A percentile compares a stretch with the other conserved stretches of the same genome.
Conservation (phyloP, 2,329 filamentous ascomycete species). For the Xenosphaeropsis pyriputrescens region DNA sequence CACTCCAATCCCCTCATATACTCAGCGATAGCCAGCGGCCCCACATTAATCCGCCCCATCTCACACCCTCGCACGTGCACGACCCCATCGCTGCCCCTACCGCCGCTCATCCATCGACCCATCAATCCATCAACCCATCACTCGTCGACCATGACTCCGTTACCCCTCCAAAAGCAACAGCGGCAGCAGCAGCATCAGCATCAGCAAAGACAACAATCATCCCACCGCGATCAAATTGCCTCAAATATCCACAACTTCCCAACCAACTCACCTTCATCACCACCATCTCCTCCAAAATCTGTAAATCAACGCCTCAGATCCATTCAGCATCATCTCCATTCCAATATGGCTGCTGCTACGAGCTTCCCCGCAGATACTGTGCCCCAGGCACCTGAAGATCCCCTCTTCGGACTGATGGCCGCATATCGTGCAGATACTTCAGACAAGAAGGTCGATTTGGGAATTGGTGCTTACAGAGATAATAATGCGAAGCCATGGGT, state of each 20-base stretch:
- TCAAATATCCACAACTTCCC: background rate
- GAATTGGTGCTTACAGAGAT: slow-evolving; percentile 87
- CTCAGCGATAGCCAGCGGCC: too few relatives aligned
- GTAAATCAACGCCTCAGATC: slow-evolving; percentile 39
- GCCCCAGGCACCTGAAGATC: slow-evolving; percentile 85
- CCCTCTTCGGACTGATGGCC: slow-evolving; percentile 83
- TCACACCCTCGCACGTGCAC: background rate
- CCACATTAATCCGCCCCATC: background rate
- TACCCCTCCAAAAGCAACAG: too few relatives aligned
- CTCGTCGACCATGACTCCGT: too few relatives aligned
- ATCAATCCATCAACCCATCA: too few relatives aligned
- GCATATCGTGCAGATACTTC: slow-evolving; percentile 70
- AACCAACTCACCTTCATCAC: slow-evolving; percentile 1
- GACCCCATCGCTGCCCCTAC: background rate
- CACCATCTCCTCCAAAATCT: slow-evolving; percentile 16
- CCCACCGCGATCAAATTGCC: background rate
- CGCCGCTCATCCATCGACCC: too few relatives aligned
- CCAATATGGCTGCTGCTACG: slow-evolving; percentile 41
- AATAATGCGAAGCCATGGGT: slow-evolving; percentile 96
- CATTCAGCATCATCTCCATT: slow-evolving; percentile 41
- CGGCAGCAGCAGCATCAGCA: too few relatives aligned
- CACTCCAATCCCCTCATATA: too few relatives aligned
- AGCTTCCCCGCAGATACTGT: slow-evolving; percentile 65
- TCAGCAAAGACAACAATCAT: too few relatives aligned
- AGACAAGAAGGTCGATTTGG: slow-evolving; percentile 78